These are phyloP conservation scores for Saccharomyces eubayanus DNA, from an alignment of 805 yeast species.

Conservation along the genomic window DNA sequence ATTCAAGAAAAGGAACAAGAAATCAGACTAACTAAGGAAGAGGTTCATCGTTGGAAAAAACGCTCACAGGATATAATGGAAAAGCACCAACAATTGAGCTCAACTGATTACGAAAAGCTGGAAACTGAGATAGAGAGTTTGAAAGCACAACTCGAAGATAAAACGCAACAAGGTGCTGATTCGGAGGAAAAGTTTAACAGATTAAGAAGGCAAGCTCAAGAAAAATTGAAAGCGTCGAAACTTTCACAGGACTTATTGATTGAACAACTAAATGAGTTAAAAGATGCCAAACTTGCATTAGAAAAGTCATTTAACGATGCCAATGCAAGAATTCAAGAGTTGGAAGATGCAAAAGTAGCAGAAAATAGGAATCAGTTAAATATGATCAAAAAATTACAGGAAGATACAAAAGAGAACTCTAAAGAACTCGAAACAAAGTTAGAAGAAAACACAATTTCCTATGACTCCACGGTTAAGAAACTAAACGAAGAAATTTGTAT, in stretches of 20 bases:
- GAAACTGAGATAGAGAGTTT: constrained; percentile 25
- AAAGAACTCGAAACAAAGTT: constrained; percentile 13
- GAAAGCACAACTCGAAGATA: constrained; percentile 18
- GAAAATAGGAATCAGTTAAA: background rate
- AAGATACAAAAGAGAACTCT: constrained; percentile 13
- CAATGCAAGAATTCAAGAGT: background rate
- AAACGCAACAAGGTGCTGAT: constrained; percentile 27
- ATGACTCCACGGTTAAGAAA: constrained; percentile 5
- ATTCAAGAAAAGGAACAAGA: constrained; percentile 44
- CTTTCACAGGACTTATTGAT: constrained; percentile 34
- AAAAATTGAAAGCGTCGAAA: constrained; percentile 26
- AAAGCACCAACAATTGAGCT: constrained; percentile 41
- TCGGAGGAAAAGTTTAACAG: constrained; percentile 27
- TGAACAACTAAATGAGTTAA: constrained; percentile 28
- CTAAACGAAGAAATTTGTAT: constrained; percentile 9
- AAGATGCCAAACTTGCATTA: constrained; percentile 31
- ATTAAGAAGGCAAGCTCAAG: constrained; percentile 31
- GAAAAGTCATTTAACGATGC: constrained; percentile 14
- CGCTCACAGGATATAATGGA: constrained; percentile 41
- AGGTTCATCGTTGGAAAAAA: constrained; percentile 51
- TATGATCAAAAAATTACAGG: constrained; percentile 11
- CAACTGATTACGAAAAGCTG: constrained; percentile 36
- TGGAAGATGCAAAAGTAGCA: background rate
- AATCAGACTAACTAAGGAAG: constrained; percentile 40
- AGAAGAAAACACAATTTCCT: constrained; percentile 5